These are phyloP conservation scores for Cercospora sojina DNA, from an alignment of 2,329 filamentous ascomycete genomes.

Conservation along the genomic window DNA sequence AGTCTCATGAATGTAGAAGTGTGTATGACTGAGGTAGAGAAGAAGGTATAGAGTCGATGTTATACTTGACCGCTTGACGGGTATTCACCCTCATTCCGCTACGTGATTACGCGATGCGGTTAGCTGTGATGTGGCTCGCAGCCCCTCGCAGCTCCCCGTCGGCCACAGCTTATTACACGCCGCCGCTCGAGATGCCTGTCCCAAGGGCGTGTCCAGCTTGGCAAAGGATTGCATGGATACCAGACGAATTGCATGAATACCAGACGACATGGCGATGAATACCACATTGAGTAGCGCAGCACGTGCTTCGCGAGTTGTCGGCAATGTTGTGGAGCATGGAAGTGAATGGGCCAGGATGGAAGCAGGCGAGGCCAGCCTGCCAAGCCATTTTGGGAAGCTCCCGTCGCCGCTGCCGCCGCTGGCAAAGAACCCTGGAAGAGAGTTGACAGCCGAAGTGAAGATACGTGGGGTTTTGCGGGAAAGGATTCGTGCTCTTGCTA, in stretches of 20 bases:
- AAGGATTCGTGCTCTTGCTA: not conserved
- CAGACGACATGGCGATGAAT: not conserved
- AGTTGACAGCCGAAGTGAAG: slow-evolving; percentile 1
- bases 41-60: not conserved
- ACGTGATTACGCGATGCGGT: not conserved
- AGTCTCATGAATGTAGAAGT: not conserved
- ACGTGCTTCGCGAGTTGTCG: not conserved
- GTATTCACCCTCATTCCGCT: not conserved
- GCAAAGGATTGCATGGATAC: not conserved
- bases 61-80: not conserved
- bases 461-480: not conserved
- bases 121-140: not conserved
- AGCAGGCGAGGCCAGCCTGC: not conserved
- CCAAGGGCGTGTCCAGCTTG: not conserved
- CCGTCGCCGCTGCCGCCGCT: not conserved
- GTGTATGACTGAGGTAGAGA: not conserved
- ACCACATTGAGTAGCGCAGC: not conserved
- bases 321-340: not conserved
- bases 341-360: slow-evolving; percentile 1
- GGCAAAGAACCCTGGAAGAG: not conserved
- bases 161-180: not conserved
- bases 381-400: not conserved
- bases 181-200: not conserved
- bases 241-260: no score
- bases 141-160: not conserved